Evolutionary conservation across 148 eudicot genomes (phyloP).

Genomic region (Agrostemma githago): DNA sequence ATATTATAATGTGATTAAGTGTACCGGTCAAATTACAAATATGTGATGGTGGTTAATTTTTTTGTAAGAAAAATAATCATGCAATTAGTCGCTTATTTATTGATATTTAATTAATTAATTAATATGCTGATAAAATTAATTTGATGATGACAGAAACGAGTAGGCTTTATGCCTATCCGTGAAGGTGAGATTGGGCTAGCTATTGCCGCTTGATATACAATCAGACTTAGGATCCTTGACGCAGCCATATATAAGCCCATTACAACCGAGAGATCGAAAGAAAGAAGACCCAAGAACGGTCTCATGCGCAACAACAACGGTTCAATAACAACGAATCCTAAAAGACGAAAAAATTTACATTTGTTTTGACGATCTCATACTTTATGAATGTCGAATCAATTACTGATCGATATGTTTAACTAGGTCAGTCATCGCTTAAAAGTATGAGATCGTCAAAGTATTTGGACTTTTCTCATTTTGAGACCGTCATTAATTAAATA

Average conservation of each 20-base stretch:
- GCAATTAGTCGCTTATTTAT: no score
- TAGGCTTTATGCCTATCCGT: conserved; percentile 53
- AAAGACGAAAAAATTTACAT: no score
- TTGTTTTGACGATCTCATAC: no score
- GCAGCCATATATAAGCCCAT: background rate
- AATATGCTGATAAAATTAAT: background rate
- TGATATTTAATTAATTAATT: no score
- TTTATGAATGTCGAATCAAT: background rate
- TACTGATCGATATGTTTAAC: no score
- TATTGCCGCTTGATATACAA: conserved; percentile 28
- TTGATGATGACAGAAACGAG: conserved; percentile 50
- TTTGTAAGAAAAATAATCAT: no score
- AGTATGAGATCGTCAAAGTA: background rate
- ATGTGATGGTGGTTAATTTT: no score
- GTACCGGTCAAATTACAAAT: no score
- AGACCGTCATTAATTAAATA: background rate
- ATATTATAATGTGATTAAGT: no score
- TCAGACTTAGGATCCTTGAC: background rate
- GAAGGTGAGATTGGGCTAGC: conserved; percentile 55
- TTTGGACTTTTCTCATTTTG: background rate
- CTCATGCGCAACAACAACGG: background rate
- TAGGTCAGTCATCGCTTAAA: background rate
- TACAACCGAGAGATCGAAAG: background rate
- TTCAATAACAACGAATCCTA: background rate
- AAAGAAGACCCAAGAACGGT: background rate